Evolutionary conservation across 2,329 filamentous ascomycete genomes (phyloP), one percentile per base, ranked within the genome.

Genomic region (Aspergillus sp.): DNA sequence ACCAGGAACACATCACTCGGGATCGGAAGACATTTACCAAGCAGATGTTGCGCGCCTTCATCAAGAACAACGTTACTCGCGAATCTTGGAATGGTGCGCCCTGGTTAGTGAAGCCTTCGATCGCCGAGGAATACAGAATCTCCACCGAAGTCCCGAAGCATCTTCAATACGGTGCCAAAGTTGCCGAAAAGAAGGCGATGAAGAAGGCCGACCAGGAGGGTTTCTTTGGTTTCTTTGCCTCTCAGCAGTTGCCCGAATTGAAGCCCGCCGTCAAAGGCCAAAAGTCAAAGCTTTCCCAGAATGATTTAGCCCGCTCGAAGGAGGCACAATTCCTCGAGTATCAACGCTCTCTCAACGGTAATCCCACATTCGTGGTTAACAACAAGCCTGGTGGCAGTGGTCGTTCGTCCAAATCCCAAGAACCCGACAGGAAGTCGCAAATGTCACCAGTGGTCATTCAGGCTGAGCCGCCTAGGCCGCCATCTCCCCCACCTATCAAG

Each of bases 81-180:
- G 94, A 97, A 65, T 84, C 90, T 3, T 97, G 92, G 90, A 93
- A 86, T 55, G 93, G 93, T n/a, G 94, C 94, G 0, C 93, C 94
- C 0, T 99, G 94, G 94, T 77, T 95, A 50, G 93, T 97, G 16
- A 96, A 95, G 73, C 82, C 88, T 33, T 86, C 90, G 49, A 85
- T 95, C 53, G 94, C 94, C 1, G 83, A 84, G 43, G 82, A 86
- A 57, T 96, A 94, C 70, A 86, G 90, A 56, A 94, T 99, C 57
- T 87, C 90, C 55, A 91, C 85, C n/a, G 85, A 90, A 49, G 84
- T 97, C 11, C 94, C 94, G 6, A 82, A 85, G 47, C 87, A 95
- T 65, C 78, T 96, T 14, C 86, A 87, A 49, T 87, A 95, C 67
- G 90, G 93, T 58, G 89, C 83, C 58, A 92, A 90, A 69, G 77